phyloP scores from a whole-genome alignment of 169 alveolate genomes.

The Condylostoma magnum region DNA sequence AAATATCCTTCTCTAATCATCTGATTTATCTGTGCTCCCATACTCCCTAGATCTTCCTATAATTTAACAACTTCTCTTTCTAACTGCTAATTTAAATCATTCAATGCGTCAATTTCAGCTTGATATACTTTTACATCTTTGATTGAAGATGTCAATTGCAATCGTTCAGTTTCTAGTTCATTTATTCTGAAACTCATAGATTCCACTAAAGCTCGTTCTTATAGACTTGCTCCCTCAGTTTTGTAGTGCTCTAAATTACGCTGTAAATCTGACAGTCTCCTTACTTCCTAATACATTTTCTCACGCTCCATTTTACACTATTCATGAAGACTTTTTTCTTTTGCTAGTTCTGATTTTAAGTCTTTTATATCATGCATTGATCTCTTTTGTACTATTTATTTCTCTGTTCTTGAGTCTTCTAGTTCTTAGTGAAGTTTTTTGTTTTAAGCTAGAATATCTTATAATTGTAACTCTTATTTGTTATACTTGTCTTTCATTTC shows the following conservation, averaged over 20 bases:
- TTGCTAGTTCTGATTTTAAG: conserved; percentile 11
- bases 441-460: too few species aligned
- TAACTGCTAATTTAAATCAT: conserved; percentile 15
- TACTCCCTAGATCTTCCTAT: not conserved
- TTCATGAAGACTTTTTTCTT: conserved; percentile 29
- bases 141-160: not conserved
- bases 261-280: not conserved
- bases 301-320: conserved; percentile 19
- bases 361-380: conserved; percentile 28
- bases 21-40: conserved; percentile 13
- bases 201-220: conserved; percentile 20
- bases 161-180: conserved; percentile 8
- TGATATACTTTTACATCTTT: not conserved
- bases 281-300: not conserved
- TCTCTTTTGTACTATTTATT: conserved; percentile 22
- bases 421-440: not conserved
- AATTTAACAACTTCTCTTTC: not conserved
- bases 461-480: too few species aligned
- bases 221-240: not conserved
- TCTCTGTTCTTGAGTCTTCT: conserved; percentile 29
- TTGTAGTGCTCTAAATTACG: not conserved
- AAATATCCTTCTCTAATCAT: not conserved
- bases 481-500: too few species aligned
- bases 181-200: not conserved
- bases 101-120: not conserved